Percentiles rank a stretch among this genome's conserved stretches.
Evolutionary conservation across 331 rosid species (phyloP).

Genomic region (Erythrophleum ivorense): DNA sequence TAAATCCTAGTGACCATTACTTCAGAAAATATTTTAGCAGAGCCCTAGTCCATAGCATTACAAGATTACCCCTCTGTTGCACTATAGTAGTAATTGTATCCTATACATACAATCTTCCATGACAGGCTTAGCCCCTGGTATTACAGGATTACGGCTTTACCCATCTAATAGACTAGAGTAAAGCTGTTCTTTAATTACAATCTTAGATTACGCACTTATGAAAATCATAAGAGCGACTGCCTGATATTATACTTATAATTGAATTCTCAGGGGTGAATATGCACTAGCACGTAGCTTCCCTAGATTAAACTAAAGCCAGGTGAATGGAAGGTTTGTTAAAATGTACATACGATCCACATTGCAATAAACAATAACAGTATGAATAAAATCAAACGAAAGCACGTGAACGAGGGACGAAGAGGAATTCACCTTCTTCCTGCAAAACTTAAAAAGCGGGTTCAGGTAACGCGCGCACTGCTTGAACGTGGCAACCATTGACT

Average conservation of each 20-base stretch:
- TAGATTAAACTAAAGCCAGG: constrained; percentile 1
- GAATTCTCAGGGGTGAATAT: neutral
- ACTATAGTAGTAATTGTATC: neutral
- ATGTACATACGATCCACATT: neutral
- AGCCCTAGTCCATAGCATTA: neutral
- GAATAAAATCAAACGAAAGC: neutral
- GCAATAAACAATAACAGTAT: neutral
- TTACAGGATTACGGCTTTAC: neutral
- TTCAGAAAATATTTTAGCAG: neutral
- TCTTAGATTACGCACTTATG: neutral
- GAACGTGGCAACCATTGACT: constrained; percentile 96
- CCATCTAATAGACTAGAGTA: neutral
- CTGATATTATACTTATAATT: neutral
- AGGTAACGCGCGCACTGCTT: constrained; percentile 96
- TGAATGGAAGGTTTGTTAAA: constrained; percentile 7
- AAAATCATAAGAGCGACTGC: neutral
- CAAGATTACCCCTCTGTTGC: neutral
- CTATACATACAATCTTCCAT: neutral
- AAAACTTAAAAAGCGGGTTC: constrained; percentile 90
- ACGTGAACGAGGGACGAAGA: constrained; percentile 3
- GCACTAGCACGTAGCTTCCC: neutral
- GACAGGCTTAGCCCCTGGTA: neutral
- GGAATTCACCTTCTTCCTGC: constrained; percentile 90
- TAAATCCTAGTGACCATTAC: neutral
- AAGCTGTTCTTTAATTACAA: neutral